phyloP scores from a whole-genome alignment of 177 flowering plant genomes.

The Vitis hybrid region DNA sequence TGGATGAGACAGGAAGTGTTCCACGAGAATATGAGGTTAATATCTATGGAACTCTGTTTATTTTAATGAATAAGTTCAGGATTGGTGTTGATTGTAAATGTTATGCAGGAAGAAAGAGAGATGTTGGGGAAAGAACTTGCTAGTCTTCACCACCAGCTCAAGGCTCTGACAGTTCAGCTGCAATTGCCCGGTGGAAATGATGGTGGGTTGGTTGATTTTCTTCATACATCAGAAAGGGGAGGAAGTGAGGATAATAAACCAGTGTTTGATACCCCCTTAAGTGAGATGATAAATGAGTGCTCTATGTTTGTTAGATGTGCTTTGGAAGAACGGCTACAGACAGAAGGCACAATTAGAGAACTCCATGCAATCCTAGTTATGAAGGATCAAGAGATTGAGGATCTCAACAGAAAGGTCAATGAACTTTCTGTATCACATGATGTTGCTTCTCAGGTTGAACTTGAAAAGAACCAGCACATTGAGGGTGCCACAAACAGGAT shows the following conservation, averaged over 20 bases:
- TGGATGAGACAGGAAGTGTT: slow-evolving; percentile 49
- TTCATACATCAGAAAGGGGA: slow-evolving; percentile 22
- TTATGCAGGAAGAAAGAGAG: slow-evolving; percentile 70
- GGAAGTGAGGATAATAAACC: slow-evolving; percentile 9
- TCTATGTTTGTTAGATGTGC: slow-evolving; percentile 38
- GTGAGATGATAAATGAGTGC: slow-evolving; percentile 49
- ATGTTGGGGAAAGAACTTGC: slow-evolving; percentile 34
- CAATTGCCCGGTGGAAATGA: slow-evolving; percentile 17
- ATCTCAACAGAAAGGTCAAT: slow-evolving; percentile 46
- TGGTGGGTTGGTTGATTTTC: slow-evolving; percentile 21
- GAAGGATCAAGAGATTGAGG: slow-evolving; percentile 66
- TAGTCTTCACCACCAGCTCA: slow-evolving; percentile 38
- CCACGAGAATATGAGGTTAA: slow-evolving; percentile 44
- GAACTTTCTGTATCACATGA: slow-evolving; percentile 44
- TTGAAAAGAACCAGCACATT: slow-evolving; percentile 38
- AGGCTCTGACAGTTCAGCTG: slow-evolving; percentile 26
- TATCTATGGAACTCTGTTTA: background rate
- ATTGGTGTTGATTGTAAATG: slow-evolving; percentile 6
- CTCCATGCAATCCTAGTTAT: slow-evolving; percentile 37
- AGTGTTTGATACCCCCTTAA: slow-evolving; percentile 27
- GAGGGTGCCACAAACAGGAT: slow-evolving; percentile 42
- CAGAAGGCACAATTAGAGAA: slow-evolving; percentile 49
- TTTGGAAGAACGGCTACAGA: slow-evolving; percentile 36
- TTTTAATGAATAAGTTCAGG: background rate
- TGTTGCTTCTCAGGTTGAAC: slow-evolving; percentile 28